Conservation (phyloP, 1,139 yeast species). For the Blastobotrys ciferrii region DNA sequence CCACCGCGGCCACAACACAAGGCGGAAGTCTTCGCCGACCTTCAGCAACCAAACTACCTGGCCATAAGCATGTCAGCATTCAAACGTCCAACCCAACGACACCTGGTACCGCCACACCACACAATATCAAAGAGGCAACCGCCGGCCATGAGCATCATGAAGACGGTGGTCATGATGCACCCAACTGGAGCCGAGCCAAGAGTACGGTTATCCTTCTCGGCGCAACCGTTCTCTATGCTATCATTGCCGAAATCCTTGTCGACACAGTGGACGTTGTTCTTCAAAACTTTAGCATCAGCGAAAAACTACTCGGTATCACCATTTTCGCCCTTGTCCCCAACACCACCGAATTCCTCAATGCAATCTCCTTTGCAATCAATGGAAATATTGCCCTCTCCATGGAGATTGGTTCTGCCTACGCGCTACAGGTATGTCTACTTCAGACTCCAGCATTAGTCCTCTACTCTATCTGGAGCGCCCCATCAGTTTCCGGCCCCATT, state of each 20-base stretch:
- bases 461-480: constrained; percentile 57
- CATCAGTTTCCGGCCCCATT: constrained; percentile 29
- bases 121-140: constrained; percentile 5
- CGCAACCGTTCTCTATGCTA: constrained; percentile 84
- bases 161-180: constrained; percentile 87
- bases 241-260: constrained; percentile 92
- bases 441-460: constrained; percentile 91
- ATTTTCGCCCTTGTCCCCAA: constrained; percentile 95
- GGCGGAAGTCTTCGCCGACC: neutral
- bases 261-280: constrained; percentile 91
- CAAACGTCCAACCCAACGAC: constrained; percentile 10
- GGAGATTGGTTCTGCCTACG: constrained; percentile 99
- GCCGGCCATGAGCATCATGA: constrained; percentile 7
- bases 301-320: constrained; percentile 88
- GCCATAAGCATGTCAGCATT: constrained; percentile 20
- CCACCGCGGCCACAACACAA: neutral
- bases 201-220: constrained; percentile 80
- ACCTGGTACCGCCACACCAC: constrained; percentile 2
- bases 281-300: constrained; percentile 70
- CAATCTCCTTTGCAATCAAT: constrained; percentile 92
- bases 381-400: constrained; percentile 89
- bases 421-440: constrained; percentile 89
- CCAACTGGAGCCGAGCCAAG: constrained; percentile 90
- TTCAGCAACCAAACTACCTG: neutral
- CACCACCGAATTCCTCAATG: constrained; percentile 94